Base-by-base conservation (phyloP, 2,329 filamentous ascomycete species). In the Colletotrichum higginsianum region DNA sequence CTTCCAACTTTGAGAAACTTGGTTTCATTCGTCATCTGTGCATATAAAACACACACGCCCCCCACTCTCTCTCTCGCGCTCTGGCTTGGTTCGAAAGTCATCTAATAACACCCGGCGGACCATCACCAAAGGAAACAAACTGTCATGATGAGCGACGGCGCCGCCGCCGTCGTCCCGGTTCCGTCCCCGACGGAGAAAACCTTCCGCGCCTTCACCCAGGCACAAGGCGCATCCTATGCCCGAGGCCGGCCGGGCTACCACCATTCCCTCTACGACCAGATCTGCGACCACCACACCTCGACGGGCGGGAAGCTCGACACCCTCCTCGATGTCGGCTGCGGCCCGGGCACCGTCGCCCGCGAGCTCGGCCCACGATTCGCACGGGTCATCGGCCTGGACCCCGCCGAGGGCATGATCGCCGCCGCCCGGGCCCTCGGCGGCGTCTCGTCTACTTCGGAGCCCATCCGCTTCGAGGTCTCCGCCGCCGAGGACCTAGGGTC, bases 251-350 rank as follows among this genome's bases (percentile, higher is more conserved):
- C 67, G 1, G 76, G 80, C 58, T 90, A 90, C 75, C 79, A 84
- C 55, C 74, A 79, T 0, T 75, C 75, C 7, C 78, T 90, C n/a
- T 89, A 88, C 78, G 72, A 85, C 3, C 75, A 76, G 49, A 81
- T 91, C 58, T 55, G 87, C 5, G 74, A 82, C 21, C 81, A 85
- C 63, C 89, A 91, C 74, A 78, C 75, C 1, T 79, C 82, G 1
- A 85, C 83, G 0, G 84, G 85, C 23, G 87, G 86, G 15, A 63
- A 80, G 15, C 74, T 86, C 16, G 76, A 80, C 40, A 80, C 78
- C 3, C 72, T 89, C 0, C 76, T 89, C 15, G 89, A 91, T 72
- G 78, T 90, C 7, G 89, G 89, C 42, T 90, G 87, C 75, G 88
- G 89, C 0, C 88, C 89, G 0, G 89, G 89, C 4, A 84, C 78